Base-by-base conservation (phyloP, 208 protist species). In the Trypanosoma cruzi region DNA sequence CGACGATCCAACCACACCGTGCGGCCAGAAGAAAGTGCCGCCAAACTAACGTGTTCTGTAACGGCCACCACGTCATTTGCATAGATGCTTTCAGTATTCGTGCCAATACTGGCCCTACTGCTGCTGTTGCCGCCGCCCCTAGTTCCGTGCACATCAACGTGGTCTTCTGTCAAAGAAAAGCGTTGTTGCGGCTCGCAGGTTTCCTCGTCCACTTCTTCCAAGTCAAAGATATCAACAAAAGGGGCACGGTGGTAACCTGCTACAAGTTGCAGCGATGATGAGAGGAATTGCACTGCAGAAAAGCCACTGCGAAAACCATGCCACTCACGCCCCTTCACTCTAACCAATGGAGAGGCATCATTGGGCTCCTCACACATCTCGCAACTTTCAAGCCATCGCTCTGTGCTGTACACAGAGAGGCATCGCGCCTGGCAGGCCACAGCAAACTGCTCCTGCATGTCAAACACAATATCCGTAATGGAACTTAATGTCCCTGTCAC, bases 121-220 rank as follows among this genome's bases (percentile, higher is more conserved):
- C 32, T 63, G 34, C n/a, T 24, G 16, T 46, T n/a, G n/a, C n/a
- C n/a, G 52, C 61, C 31, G 20, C 50, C 53, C 57, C 73, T 48
- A 57, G 64, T 18, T 24, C 5, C 24, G 40, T 20, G 37, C 1
- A 28, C 28, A 26, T 16, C 24, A 18, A 18, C 28, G 32, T 10
- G 0, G 1, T 2, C 24, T 20, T 57, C 61, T 4, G 72, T 53
- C 16, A 93, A 55, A 29, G 67, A 61, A 55, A 86, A 90, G 16
- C 72, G 79, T 31, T 77, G 72, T 13, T 81, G 53, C n/a, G 89
- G 79, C 2, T 75, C 75, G 55, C 83, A 80, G 0, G 63, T 73
- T 8, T 53, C 71, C 65, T 95, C 89, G 44, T 95, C 89, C 18
- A 95, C 79, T 2, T 82, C 72, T 55, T 95, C 86, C 8, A 95